Base-by-base conservation (phyloP, 2,329 filamentous ascomycete species). In the Fusarium sp. region DNA sequence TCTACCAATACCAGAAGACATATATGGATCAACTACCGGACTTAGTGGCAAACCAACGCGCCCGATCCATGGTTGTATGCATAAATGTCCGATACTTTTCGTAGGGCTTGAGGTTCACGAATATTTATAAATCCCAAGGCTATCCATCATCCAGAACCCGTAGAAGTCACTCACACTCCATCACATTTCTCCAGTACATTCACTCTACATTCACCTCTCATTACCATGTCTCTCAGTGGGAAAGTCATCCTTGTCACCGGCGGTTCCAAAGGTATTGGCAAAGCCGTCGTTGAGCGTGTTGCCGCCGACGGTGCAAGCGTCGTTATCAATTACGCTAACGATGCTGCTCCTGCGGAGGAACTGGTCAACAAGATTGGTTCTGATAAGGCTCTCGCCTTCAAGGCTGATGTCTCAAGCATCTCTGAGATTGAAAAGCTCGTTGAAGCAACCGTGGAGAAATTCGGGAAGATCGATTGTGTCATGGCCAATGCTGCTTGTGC, bases 401-500 rank as follows among this genome's bases (percentile, higher is more conserved):
- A 46, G 9, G 55, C 33, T 14, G 45, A 61, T 3, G 33, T 36
- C 1, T 61, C 55, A 3, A 53, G 4, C 1, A 51, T 61, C 0
- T 1, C 45, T 0, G 58, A 53, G 0, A 61, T 61, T 3, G 40
- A 53, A 2, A 61, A 31, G 3, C 58, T 61, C 0, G 11, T 61
- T 0, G 33, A 53, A 10, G 33, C 45, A 1, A 43, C 55, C 0
- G 40, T 60, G 11, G 27, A 53, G 1, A 61, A 36, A 17, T 61
- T 61, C 4, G 58, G 58, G 27, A 59, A 40, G 9, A 60, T 61
- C 13, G 58, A 61, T 4, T 41, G 39, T 0, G 11, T 61, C 2
- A 61, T 61, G 55, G 58, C 58, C 29, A 61, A 61, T 11, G 58
- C 58, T 53, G 58, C 55, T 8, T 39, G 37, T 13, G 39, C 58